Conservation (phyloP, 2,329 filamentous ascomycete species). For the Trichophyton schoenleinii region DNA sequence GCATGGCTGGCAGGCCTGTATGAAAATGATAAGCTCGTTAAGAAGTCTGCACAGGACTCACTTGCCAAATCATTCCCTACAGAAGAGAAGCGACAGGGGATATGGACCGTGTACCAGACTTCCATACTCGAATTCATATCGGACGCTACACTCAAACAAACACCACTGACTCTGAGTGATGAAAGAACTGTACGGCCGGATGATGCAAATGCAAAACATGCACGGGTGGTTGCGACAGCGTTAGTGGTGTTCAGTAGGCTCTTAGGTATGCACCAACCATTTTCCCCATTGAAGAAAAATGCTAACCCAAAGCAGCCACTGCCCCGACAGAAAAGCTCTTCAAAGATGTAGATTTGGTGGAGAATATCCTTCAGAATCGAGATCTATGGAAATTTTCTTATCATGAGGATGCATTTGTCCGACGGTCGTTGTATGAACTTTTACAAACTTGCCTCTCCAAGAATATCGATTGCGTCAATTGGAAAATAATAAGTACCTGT, state of each 20-base stretch:
- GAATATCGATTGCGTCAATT: constrained; percentile 40
- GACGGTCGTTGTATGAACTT: constrained; percentile 46
- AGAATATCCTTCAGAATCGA: constrained; percentile 52
- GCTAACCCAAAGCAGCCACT: constrained; percentile 19
- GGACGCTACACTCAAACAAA: constrained; percentile 66
- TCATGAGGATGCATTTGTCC: constrained; percentile 45
- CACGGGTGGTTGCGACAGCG: constrained; percentile 57
- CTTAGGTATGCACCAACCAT: constrained; percentile 20
- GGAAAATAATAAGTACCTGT: constrained; percentile 54
- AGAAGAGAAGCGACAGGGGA: constrained; percentile 60
- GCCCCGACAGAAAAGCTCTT: constrained; percentile 39
- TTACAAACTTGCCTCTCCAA: constrained; percentile 40
- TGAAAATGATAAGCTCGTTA: constrained; percentile 67
- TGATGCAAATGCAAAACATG: constrained; percentile 76
- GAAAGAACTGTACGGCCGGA: constrained; percentile 72
- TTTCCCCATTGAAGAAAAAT: neutral
- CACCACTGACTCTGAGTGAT: constrained; percentile 70
- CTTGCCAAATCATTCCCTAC: constrained; percentile 63
- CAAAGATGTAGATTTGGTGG: constrained; percentile 51
- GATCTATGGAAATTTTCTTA: constrained; percentile 48
- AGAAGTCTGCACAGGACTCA: constrained; percentile 64
- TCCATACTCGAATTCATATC: constrained; percentile 72
- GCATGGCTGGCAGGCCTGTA: constrained; percentile 87
- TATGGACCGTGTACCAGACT: constrained; percentile 71
- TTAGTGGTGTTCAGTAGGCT: constrained; percentile 44